Evolutionary conservation across 2,329 filamentous ascomycete species (phyloP).

Genomic region (Aspergillus oerlinghausenensis): DNA sequence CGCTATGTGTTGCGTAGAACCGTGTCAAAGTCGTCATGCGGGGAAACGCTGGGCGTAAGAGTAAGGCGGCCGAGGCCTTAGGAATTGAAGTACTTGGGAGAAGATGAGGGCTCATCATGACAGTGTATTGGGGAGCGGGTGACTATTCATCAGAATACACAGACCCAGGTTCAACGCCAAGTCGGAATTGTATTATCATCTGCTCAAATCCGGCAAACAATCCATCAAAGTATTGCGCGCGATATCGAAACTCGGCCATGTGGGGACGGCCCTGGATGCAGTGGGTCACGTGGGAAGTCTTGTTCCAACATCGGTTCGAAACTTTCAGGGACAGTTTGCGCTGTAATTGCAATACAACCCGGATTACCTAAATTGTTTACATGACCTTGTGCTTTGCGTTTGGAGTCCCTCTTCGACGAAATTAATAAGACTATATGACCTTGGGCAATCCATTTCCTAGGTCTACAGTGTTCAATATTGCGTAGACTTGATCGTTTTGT

Average conservation of each 20-base stretch:
- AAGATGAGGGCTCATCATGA: constrained; percentile 10
- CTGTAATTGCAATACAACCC: constrained; percentile 16
- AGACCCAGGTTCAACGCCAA: background rate
- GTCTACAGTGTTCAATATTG: background rate
- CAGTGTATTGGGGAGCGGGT: background rate
- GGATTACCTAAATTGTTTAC: background rate
- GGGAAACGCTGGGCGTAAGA: constrained; percentile 37
- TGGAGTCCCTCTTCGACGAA: background rate
- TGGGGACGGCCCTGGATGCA: constrained; percentile 8
- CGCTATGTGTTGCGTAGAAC: constrained; percentile 58
- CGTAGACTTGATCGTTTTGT: background rate
- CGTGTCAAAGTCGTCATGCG: constrained; percentile 31
- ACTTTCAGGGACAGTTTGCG: constrained; percentile 7
- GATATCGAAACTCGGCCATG: constrained; percentile 3
- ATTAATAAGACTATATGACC: background rate
- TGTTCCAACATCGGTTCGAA: constrained; percentile 9
- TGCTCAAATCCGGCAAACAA: background rate
- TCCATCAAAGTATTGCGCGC: background rate
- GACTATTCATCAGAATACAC: background rate
- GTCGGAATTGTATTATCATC: background rate
- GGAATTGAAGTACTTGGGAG: constrained; percentile 17
- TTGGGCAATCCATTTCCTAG: background rate
- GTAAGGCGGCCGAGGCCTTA: constrained; percentile 13
- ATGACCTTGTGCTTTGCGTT: background rate
- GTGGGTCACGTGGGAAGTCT: constrained; percentile 17